Conservation (phyloP, 164 flowering plant species). For the Stephania cephalantha region DNA sequence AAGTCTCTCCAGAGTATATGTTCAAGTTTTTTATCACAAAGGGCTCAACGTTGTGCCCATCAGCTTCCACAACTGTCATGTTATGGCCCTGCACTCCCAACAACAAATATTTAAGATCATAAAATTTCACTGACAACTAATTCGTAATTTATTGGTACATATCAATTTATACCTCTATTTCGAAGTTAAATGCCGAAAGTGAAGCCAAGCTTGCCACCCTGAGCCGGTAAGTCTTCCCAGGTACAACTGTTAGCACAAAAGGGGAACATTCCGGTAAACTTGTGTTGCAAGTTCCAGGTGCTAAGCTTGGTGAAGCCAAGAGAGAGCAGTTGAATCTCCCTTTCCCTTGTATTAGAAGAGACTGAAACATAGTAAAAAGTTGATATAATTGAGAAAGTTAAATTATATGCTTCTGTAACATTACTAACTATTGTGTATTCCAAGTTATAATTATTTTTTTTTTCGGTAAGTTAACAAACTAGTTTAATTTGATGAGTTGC, state of each 20-base stretch:
- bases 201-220: conserved; percentile 66
- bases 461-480: not conserved
- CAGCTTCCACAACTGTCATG: conserved; percentile 88
- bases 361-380: conserved; percentile 35
- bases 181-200: conserved; percentile 53
- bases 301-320: conserved; percentile 12
- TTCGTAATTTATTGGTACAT: too few species aligned
- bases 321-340: conserved; percentile 66
- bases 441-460: too few species aligned
- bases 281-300: conserved; percentile 40
- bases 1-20: conserved; percentile 80
- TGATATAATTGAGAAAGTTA: not conserved
- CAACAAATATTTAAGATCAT: not conserved
- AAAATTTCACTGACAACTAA: not conserved
- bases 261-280: conserved; percentile 62
- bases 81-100: conserved; percentile 53
- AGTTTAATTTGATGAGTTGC: not conserved
- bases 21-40: conserved; percentile 51
- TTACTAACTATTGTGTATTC: not conserved
- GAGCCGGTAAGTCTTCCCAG: conserved; percentile 72
- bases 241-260: conserved; percentile 46
- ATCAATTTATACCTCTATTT: not conserved
- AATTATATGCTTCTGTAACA: not conserved
- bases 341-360: conserved; percentile 78
- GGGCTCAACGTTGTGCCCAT: conserved; percentile 82